A percentile compares a stretch with the other conserved stretches of the same genome.
These are phyloP conservation scores for Metroxylon sagu DNA, from an alignment of 176 grass and related monocot genomes.

Conservation along the genomic window DNA sequence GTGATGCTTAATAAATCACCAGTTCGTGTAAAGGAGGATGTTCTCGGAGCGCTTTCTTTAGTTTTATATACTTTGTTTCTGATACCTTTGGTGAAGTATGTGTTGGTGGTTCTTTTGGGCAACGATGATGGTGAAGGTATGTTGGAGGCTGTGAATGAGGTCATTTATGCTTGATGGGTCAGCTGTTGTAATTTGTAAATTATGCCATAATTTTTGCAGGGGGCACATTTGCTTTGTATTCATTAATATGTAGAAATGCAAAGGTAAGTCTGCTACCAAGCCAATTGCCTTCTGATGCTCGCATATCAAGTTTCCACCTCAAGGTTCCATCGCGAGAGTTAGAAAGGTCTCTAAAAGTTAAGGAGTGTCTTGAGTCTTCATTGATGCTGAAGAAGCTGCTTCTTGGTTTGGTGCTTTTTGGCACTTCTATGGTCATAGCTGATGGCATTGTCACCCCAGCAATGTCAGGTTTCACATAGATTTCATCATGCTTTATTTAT, in stretches of 20 bases:
- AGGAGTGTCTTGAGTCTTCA: conserved; percentile 78
- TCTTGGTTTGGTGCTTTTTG: conserved; percentile 92
- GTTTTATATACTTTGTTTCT: conserved; percentile 83
- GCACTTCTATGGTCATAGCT: conserved; percentile 88
- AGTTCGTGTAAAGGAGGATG: conserved; percentile 65
- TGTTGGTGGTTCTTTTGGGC: conserved; percentile 72
- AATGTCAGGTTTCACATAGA: conserved; percentile 75
- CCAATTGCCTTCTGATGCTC: conserved; percentile 68
- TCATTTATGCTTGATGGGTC: background rate
- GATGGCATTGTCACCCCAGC: conserved; percentile 86
- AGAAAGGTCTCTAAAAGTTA: conserved; percentile 83
- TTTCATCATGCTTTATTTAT: background rate
- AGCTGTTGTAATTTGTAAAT: background rate
- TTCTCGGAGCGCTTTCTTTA: conserved; percentile 85
- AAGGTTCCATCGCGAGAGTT: conserved; percentile 61
- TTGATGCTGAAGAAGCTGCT: conserved; percentile 77
- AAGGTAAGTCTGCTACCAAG: conserved; percentile 80
- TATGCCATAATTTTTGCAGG: conserved; percentile 34
- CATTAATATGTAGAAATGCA: conserved; percentile 82
- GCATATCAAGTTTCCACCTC: conserved; percentile 70
- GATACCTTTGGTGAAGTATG: conserved; percentile 82
- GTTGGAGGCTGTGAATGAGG: conserved; percentile 40
- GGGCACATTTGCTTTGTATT: conserved; percentile 96
- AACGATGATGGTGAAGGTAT: conserved; percentile 92
- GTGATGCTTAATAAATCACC: conserved; percentile 78